These are phyloP conservation scores for Didymella arachidicola DNA, from an alignment of 2,329 filamentous ascomycete species.

Conservation along the genomic window DNA sequence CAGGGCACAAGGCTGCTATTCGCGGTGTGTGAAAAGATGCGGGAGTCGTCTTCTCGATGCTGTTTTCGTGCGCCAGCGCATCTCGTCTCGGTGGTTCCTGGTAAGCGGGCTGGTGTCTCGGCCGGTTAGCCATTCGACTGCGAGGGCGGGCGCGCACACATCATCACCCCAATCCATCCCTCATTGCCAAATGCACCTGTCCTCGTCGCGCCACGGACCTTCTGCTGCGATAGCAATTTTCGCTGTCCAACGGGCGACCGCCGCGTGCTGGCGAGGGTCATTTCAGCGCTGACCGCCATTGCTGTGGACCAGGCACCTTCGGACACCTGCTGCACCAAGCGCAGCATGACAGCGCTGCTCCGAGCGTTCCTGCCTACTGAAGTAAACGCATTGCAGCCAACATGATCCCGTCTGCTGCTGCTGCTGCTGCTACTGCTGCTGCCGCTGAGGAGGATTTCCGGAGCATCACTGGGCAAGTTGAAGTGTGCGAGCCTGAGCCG, in stretches of 20 bases:
- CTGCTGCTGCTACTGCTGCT: constrained; percentile 13
- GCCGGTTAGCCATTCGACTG: constrained; percentile 9
- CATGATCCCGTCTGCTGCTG: constrained; percentile 28
- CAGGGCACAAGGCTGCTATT: constrained; percentile 15
- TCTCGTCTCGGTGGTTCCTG: constrained; percentile 25
- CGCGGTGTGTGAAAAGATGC: constrained; percentile 14
- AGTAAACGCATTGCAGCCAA: constrained; percentile 42
- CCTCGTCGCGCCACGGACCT: constrained; percentile 31
- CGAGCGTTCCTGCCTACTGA: constrained; percentile 33
- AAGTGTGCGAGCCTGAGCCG: constrained; percentile 52
- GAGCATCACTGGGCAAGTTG: constrained; percentile 47
- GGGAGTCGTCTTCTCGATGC: constrained; percentile 19
- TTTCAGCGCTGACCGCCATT: constrained; percentile 40
- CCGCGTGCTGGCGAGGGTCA: constrained; percentile 36
- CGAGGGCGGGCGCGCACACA: constrained; percentile 12
- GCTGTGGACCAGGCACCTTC: constrained; percentile 32
- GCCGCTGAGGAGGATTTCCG: constrained; percentile 41
- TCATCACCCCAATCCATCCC: constrained; percentile 17
- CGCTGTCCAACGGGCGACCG: constrained; percentile 43
- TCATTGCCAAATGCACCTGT: constrained; percentile 37
- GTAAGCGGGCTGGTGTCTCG: constrained; percentile 13
- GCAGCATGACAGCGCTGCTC: constrained; percentile 41
- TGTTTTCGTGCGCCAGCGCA: constrained; percentile 29
- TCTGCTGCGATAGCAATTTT: constrained; percentile 33
- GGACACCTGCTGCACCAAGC: constrained; percentile 27